Evolutionary conservation across 495 filamentous ascomycete genomes (phyloP), one percentile per base, ranked within the genome.

Genomic region (Pyrenula massariospora): DNA sequence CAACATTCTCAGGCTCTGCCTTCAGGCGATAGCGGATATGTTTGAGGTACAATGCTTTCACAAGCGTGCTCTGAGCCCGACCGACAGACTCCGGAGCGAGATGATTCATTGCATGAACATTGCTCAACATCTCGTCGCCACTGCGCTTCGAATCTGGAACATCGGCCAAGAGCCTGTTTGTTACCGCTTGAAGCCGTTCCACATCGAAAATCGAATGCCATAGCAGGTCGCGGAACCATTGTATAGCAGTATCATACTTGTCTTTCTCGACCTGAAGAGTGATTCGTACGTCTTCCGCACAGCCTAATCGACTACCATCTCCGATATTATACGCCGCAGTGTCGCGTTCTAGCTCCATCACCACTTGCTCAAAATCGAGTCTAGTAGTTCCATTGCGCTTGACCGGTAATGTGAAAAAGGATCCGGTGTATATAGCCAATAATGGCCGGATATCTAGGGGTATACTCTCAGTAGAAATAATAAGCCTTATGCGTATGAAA

Each of bases 341-440:
- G 62, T 96, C 91, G 63, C 84, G 82, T 68, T 97, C 94, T 22
- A 99, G 73, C 58, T 89, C 81, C 57, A 87, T 86, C 12, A 96
- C 88, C 22, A 97, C 88, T 53, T 95, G 77, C 63, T 97, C 94
- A 65, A 96, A 99, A 58, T 87, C 83, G 15, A 99, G 71, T 42
- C 15, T 42, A 10, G 76, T 79, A 64, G 88, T 74, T 50, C 88
- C 91, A 64, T 91, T 78, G n/a, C 82, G 83, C 64, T 78, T 69
- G 52, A 99, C 83, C 0, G 91, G 92, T 0, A 89, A 88, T 64
- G 88, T 90, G 75, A 97, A 99, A 76, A 96, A 95, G 59, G 91
- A 94, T 56, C 88, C 87, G 23, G 84, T 82, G 66, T 91, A 97
- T 22, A 97, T 75, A 0, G 87, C 74, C 12, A 97, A 70, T 11